Evolutionary conservation across 345 rosid species (phyloP).

Genomic region (Ceriops tagal): DNA sequence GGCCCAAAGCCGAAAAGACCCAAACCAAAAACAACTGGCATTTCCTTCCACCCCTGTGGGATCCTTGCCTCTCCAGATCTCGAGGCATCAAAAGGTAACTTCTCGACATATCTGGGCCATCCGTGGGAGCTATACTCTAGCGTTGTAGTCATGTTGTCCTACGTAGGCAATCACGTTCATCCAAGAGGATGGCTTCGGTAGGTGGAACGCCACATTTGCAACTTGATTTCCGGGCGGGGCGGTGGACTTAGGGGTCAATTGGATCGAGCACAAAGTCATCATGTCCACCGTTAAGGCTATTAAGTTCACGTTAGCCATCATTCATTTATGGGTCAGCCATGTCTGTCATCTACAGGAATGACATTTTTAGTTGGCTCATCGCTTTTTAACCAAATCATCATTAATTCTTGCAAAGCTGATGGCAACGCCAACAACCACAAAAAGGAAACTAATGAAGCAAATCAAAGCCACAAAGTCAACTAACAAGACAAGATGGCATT

Average conservation of each 20-base stretch:
- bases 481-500: not conserved
- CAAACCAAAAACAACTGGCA: conserved; percentile 84
- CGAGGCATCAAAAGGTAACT: conserved; percentile 38
- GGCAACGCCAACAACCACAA: no score
- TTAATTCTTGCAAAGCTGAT: not conserved
- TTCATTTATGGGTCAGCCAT: conserved; percentile 81
- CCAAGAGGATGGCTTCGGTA: conserved; percentile 93
- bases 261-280: conserved; percentile 81
- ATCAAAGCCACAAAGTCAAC: not conserved
- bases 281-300: conserved; percentile 61
- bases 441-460: no score
- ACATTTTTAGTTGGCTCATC: conserved; percentile 75
- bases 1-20: conserved; percentile 92
- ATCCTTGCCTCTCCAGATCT: conserved; percentile 61
- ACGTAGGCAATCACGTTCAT: conserved; percentile 71
- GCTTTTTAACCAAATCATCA: conserved; percentile 18
- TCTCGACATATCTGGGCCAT: conserved; percentile 73
- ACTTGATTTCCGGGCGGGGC: conserved; percentile 75
- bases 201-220: conserved; percentile 75
- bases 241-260: conserved; percentile 56
- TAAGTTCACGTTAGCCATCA: conserved; percentile 67
- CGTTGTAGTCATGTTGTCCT: conserved; percentile 63
- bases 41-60: conserved; percentile 78
- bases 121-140: conserved; percentile 90
- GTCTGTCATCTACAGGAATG: conserved; percentile 96